Conservation (phyloP, 225 moss, liverwort and hornwort species). For the Bryum argenteum region DNA sequence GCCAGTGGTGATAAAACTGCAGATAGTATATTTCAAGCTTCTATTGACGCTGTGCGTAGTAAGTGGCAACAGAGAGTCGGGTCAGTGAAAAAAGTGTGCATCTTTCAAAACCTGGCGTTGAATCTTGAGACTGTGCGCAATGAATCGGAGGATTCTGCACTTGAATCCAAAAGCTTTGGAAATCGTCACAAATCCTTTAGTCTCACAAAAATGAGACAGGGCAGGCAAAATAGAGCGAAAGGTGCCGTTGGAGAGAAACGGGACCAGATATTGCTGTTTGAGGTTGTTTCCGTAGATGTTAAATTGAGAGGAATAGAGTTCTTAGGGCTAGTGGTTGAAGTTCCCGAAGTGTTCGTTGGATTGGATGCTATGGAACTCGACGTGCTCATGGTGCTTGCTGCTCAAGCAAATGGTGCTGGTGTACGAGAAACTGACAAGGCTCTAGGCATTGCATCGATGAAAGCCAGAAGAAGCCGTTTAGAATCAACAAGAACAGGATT, state of each 20-base stretch:
- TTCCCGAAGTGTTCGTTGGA: slow-evolving; percentile 72
- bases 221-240: slow-evolving; percentile 17
- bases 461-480: slow-evolving; percentile 44
- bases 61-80: slow-evolving; percentile 50
- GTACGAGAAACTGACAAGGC: slow-evolving; percentile 54
- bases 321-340: slow-evolving; percentile 70
- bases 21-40: slow-evolving; percentile 70
- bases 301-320: slow-evolving; percentile 56
- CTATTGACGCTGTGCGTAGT: slow-evolving; percentile 55
- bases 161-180: slow-evolving; percentile 22
- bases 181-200: slow-evolving; percentile 27
- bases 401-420: slow-evolving; percentile 75
- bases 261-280: slow-evolving; percentile 63
- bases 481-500: slow-evolving; percentile 34
- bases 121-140: slow-evolving; percentile 47
- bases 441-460: slow-evolving; percentile 39
- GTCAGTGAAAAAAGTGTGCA: slow-evolving; percentile 59
- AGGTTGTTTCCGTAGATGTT: slow-evolving; percentile 59
- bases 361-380: slow-evolving; percentile 74
- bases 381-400: slow-evolving; percentile 61
- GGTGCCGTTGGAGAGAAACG: slow-evolving; percentile 27
- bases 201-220: slow-evolving; percentile 28
- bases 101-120: slow-evolving; percentile 59
- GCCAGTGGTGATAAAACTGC: slow-evolving; percentile 50
- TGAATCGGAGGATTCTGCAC: slow-evolving; percentile 26